These are phyloP conservation scores for Russula dissimulans DNA, from an alignment of 768 basidiomycete genomes.

Conservation along the genomic window DNA sequence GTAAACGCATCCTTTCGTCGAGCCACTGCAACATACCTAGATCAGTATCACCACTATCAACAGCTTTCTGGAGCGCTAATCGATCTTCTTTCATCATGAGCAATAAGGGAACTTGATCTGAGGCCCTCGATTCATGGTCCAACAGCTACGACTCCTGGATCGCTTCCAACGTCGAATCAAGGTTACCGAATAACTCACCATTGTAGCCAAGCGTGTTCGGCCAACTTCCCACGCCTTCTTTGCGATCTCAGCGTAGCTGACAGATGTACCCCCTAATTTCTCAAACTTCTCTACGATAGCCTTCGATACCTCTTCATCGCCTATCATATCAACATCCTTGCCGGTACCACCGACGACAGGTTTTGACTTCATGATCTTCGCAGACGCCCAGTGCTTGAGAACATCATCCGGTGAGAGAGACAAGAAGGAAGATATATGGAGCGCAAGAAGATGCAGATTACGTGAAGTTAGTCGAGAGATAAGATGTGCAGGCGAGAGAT, in stretches of 20 bases:
- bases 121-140: conserved; percentile 82
- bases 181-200: conserved; percentile 37
- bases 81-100: conserved; percentile 92
- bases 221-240: conserved; percentile 89
- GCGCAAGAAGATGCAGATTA: conserved; percentile 84
- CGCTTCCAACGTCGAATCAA: background rate
- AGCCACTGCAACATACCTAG: conserved; percentile 45
- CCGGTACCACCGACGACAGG: conserved; percentile 45
- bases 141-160: conserved; percentile 46
- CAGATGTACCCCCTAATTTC: conserved; percentile 63
- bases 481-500: conserved; percentile 72
- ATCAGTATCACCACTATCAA: conserved; percentile 93
- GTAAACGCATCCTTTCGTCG: background rate
- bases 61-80: conserved; percentile 78
- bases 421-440: conserved; percentile 81
- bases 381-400: conserved; percentile 91
- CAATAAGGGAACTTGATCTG: conserved; percentile 89
- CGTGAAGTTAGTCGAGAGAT: conserved; percentile 77
- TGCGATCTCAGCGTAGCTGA: conserved; percentile 93
- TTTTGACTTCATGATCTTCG: conserved; percentile 75
- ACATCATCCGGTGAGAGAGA: conserved; percentile 78
- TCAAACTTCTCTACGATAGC: conserved; percentile 88
- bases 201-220: conserved; percentile 68
- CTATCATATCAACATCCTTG: conserved; percentile 45
- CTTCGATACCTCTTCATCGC: conserved; percentile 71